These are phyloP conservation scores for Candida alai DNA, from an alignment of 805 yeast species.

Conservation along the genomic window DNA sequence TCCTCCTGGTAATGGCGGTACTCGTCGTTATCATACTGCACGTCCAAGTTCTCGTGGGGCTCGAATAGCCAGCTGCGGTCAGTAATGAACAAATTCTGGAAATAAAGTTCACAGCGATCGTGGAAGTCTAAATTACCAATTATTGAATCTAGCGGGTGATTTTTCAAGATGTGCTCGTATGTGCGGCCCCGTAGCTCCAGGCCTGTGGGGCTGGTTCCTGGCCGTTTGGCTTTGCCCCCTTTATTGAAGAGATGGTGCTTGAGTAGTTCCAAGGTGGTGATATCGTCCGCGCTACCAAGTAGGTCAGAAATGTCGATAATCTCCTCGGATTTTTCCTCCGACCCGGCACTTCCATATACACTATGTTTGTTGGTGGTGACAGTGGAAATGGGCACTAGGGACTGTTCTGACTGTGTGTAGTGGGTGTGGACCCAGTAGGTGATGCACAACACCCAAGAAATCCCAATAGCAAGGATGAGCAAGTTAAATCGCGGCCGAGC, in stretches of 20 bases:
- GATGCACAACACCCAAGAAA: conserved; percentile 1
- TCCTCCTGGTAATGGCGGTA: conserved; percentile 24
- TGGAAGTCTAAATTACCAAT: conserved; percentile 19
- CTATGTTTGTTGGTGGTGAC: too few relatives aligned
- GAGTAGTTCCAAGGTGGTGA: too few relatives aligned
- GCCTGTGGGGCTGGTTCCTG: too few relatives aligned
- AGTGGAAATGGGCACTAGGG: not conserved
- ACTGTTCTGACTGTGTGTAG: not conserved
- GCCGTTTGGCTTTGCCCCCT: too few relatives aligned
- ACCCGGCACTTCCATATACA: too few relatives aligned
- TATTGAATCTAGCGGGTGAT: conserved; percentile 18
- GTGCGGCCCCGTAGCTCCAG: too few relatives aligned
- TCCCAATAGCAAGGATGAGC: not conserved
- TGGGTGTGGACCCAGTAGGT: not conserved
- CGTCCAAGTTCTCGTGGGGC: conserved; percentile 18
- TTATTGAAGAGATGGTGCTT: too few relatives aligned
- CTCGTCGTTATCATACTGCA: conserved; percentile 9
- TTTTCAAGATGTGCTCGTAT: conserved; percentile 20
- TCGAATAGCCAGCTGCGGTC: conserved; percentile 45
- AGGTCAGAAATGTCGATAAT: too few relatives aligned
- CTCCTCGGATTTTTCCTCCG: too few relatives aligned
- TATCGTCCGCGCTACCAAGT: too few relatives aligned
- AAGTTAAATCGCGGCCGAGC: too few relatives aligned
- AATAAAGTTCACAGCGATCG: conserved; percentile 44
- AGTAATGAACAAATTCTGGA: conserved; percentile 35